Evolutionary conservation across 805 yeast genomes (phyloP).

Genomic region (Blastobotrys mokoenaii): DNA sequence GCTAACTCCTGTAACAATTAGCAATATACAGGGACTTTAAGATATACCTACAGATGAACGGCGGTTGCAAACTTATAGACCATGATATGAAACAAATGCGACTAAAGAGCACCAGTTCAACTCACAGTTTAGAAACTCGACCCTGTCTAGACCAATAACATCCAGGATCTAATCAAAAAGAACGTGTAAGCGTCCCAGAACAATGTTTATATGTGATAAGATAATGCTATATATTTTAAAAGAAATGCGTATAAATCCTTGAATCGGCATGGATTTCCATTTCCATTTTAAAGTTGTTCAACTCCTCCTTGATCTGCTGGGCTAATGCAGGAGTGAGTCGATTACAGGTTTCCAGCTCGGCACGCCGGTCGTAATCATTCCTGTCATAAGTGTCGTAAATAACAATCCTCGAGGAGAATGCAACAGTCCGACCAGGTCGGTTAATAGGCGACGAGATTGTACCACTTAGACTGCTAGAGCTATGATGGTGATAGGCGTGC

Average conservation of each 20-base stretch:
- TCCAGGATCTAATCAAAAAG: too few species aligned
- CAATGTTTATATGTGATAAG: not conserved
- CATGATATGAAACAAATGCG: too few species aligned
- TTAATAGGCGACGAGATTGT: not conserved
- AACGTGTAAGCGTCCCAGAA: too few species aligned
- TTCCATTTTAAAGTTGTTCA: constrained; percentile 65
- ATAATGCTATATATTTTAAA: constrained; percentile 29
- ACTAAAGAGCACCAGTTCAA: too few species aligned
- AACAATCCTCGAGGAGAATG: constrained; percentile 74
- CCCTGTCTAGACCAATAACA: too few species aligned
- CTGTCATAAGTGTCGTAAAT: constrained; percentile 78
- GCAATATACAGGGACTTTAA: too few species aligned
- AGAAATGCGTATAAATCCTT: constrained; percentile 75
- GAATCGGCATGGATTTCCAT: constrained; percentile 83
- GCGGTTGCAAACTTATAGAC: too few species aligned
- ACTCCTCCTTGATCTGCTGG: constrained; percentile 74
- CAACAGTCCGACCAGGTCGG: constrained; percentile 29
- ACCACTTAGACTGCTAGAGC: not conserved
- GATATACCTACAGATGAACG: too few species aligned
- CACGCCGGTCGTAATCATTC: constrained; percentile 84
- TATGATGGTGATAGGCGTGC: not conserved
- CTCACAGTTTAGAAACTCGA: too few species aligned
- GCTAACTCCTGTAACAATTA: too few species aligned
- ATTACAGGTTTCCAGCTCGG: constrained; percentile 88
- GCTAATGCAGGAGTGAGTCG: constrained; percentile 82